These are phyloP conservation scores for Magnolia sinica DNA, from an alignment of 164 flowering plant species.

Conservation along the genomic window DNA sequence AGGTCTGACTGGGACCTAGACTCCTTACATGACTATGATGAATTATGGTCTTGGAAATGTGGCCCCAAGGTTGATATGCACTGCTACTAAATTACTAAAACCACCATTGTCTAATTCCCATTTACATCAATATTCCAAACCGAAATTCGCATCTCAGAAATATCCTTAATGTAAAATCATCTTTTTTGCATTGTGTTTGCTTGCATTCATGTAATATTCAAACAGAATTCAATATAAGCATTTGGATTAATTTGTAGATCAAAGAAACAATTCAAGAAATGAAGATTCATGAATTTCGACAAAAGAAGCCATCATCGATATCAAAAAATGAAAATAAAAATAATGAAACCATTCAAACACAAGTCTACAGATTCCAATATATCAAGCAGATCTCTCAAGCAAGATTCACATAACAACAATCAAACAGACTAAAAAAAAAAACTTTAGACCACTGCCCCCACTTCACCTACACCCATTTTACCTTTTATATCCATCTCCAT, in stretches of 20 bases:
- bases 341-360: too few relatives aligned
- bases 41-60: too few relatives aligned
- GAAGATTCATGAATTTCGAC: too few relatives aligned
- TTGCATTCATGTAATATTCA: neutral
- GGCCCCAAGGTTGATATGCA: too few relatives aligned
- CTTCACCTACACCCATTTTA: too few relatives aligned
- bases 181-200: neutral
- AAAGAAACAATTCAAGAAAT: too few relatives aligned
- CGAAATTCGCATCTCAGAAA: neutral
- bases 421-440: neutral
- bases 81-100: too few relatives aligned
- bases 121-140: neutral
- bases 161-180: neutral
- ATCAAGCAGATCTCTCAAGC: neutral
- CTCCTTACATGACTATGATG: too few relatives aligned
- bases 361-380: neutral
- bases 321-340: too few relatives aligned
- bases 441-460: neutral
- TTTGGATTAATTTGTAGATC: neutral
- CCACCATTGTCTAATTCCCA: too few relatives aligned
- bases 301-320: too few relatives aligned
- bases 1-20: too few relatives aligned
- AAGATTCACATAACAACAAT: neutral
- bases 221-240: neutral
- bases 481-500: neutral